phyloP scores from a whole-genome alignment of 306 rosid species.

The Trifolium repens region DNA sequence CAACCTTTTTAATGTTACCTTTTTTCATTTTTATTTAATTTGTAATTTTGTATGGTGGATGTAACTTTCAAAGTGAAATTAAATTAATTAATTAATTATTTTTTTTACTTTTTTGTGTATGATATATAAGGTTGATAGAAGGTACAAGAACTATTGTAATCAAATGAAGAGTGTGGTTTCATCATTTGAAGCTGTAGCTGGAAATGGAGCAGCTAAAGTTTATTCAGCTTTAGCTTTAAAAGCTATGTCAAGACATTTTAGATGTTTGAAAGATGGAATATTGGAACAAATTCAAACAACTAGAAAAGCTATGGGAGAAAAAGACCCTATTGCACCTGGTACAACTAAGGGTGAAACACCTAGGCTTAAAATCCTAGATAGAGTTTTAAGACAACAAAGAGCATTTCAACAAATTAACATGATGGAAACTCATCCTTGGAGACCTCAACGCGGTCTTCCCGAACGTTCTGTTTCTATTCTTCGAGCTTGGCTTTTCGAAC shows the following conservation, averaged over 20 bases:
- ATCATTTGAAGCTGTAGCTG: slow-evolving; percentile 80
- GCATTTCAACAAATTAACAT: slow-evolving; percentile 88
- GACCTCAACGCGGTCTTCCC: slow-evolving; percentile 99
- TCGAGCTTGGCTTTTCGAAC: slow-evolving; percentile 96
- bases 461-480: slow-evolving; percentile 89
- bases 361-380: slow-evolving; percentile 78
- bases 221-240: slow-evolving; percentile 87
- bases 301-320: slow-evolving; percentile 83
- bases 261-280: slow-evolving; percentile 80
- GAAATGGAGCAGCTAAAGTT: slow-evolving; percentile 72
- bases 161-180: slow-evolving; percentile 92
- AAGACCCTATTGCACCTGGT: slow-evolving; percentile 76
- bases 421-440: slow-evolving; percentile 97
- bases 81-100: neutral
- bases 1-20: slow-evolving; percentile 15
- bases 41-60: slow-evolving; percentile 11
- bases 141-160: slow-evolving; percentile 84
- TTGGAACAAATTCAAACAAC: slow-evolving; percentile 63
- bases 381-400: slow-evolving; percentile 74
- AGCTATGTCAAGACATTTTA: slow-evolving; percentile 91
- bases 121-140: slow-evolving; percentile 55
- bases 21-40: slow-evolving; percentile 28
- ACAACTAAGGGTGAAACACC: slow-evolving; percentile 88
- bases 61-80: slow-evolving; percentile 34
- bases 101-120: neutral